Evolutionary conservation across 2,329 filamentous ascomycete species (phyloP).

Genomic region (Apiospora hydei): DNA sequence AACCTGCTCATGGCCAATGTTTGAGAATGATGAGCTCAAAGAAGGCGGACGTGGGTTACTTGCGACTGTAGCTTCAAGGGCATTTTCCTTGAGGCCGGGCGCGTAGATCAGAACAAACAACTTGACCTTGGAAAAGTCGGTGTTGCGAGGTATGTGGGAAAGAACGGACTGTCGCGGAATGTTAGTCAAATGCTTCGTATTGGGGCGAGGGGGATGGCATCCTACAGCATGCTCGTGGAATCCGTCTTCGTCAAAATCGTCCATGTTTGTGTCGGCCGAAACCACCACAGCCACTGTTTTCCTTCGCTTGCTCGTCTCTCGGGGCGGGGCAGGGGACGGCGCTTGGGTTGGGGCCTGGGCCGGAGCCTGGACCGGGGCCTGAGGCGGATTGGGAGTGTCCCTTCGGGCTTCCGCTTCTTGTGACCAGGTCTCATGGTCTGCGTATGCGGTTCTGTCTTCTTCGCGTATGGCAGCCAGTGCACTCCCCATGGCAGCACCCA

Average conservation of each 20-base stretch:
- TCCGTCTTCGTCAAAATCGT: conserved; percentile 64
- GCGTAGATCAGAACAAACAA: conserved; percentile 92
- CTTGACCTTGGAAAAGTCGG: conserved; percentile 75
- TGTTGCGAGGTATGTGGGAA: conserved; percentile 82
- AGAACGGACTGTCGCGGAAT: conserved; percentile 72
- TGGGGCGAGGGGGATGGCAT: conserved; percentile 30
- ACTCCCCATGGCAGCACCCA: conserved; percentile 81
- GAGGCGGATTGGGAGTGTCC: conserved; percentile 45
- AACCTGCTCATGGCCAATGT: conserved; percentile 79
- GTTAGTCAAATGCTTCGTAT: not conserved
- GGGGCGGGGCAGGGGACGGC: not conserved
- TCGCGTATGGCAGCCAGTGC: conserved; percentile 85
- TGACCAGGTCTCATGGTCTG: conserved; percentile 90
- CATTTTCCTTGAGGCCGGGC: conserved; percentile 75
- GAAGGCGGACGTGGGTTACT: conserved; percentile 66
- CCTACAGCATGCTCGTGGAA: conserved; percentile 80
- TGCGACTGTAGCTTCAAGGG: conserved; percentile 57
- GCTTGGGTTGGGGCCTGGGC: not conserved
- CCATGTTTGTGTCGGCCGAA: conserved; percentile 74
- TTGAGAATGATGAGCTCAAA: conserved; percentile 83
- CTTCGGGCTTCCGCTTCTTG: conserved; percentile 82
- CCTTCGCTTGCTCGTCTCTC: conserved; percentile 54
- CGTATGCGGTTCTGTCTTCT: conserved; percentile 80
- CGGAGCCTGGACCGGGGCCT: conserved; percentile 38
- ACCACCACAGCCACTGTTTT: conserved; percentile 90